phyloP scores from a whole-genome alignment of 1,284 basidiomycete genomes.

The Lignosus rhinocerotis region DNA sequence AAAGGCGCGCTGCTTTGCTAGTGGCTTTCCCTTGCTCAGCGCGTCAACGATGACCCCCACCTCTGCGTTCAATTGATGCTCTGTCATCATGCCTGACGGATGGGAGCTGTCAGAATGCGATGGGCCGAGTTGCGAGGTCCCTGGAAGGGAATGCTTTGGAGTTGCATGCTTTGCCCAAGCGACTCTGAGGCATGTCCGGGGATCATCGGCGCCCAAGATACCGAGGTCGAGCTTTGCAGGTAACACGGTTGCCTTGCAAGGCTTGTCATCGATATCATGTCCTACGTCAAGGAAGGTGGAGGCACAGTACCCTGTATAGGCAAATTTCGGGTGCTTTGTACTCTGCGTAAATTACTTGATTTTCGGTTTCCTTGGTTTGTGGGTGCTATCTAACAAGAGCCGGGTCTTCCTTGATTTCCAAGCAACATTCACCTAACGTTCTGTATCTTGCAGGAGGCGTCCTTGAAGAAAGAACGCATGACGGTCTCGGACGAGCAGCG shows the following conservation, averaged over 20 bases:
- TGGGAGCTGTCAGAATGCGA: not conserved
- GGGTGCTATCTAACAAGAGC: not conserved
- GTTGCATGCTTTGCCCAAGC: not conserved
- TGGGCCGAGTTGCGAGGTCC: not conserved
- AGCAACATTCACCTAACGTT: not conserved
- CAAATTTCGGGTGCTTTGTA: not conserved
- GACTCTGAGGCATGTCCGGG: not conserved
- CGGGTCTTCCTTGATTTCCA: not conserved
- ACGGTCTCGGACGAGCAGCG: constrained; percentile 94
- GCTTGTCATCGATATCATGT: not conserved
- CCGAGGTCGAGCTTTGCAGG: not conserved
- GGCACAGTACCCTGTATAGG: not conserved
- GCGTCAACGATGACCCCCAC: not conserved
- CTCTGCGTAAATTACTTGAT: not conserved
- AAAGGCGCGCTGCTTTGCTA: not conserved
- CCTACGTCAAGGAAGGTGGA: not conserved
- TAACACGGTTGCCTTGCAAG: not conserved
- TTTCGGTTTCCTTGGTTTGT: not conserved
- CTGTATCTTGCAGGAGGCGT: constrained; percentile 64
- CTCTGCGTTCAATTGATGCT: not conserved
- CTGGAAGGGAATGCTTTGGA: not conserved
- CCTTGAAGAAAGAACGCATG: constrained; percentile 89
- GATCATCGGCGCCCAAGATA: constrained; percentile 2
- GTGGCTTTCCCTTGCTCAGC: not conserved
- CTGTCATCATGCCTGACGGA: not conserved